These are phyloP conservation scores for Neophaeococcomyces mojaviensis DNA, from an alignment of 2,329 filamentous ascomycete genomes.

Conservation along the genomic window DNA sequence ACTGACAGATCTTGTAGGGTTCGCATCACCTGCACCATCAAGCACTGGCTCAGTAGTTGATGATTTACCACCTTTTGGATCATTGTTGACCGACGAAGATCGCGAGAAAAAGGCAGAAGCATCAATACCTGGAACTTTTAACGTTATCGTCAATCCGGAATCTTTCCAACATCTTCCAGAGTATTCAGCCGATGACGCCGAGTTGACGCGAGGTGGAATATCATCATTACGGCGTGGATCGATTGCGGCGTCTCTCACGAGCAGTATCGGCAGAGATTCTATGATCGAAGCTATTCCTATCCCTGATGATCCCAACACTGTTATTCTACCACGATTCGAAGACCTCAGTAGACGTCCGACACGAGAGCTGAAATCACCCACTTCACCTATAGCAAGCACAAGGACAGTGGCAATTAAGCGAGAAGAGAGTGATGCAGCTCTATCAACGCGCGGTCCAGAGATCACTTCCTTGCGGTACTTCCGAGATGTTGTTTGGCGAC, in stretches of 20 bases:
- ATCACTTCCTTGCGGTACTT: constrained; percentile 33
- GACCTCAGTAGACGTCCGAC: constrained; percentile 33
- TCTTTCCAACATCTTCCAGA: constrained; percentile 48
- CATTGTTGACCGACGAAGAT: constrained; percentile 50
- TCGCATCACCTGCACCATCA: constrained; percentile 24
- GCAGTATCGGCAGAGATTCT: constrained; percentile 26
- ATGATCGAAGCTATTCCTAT: constrained; percentile 17
- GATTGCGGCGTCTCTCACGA: constrained; percentile 25
- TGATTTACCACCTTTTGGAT: constrained; percentile 47
- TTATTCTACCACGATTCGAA: constrained; percentile 45
- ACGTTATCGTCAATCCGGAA: constrained; percentile 47
- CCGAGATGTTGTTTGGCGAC: constrained; percentile 34
- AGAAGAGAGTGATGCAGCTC: background rate
- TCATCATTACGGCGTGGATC: constrained; percentile 23
- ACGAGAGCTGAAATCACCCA: constrained; percentile 28
- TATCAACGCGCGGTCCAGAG: background rate
- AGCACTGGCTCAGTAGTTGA: constrained; percentile 32
- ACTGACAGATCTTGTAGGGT: constrained; percentile 1
- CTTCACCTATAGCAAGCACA: constrained; percentile 23
- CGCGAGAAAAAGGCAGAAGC: constrained; percentile 49
- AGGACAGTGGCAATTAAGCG: background rate
- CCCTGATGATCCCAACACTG: constrained; percentile 39
- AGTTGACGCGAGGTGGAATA: constrained; percentile 23
- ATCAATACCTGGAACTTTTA: constrained; percentile 47
- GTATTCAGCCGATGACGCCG: constrained; percentile 34